Evolutionary conservation across 2,329 filamentous ascomycete species (phyloP).

Genomic region (Tolypocladium paradoxum): DNA sequence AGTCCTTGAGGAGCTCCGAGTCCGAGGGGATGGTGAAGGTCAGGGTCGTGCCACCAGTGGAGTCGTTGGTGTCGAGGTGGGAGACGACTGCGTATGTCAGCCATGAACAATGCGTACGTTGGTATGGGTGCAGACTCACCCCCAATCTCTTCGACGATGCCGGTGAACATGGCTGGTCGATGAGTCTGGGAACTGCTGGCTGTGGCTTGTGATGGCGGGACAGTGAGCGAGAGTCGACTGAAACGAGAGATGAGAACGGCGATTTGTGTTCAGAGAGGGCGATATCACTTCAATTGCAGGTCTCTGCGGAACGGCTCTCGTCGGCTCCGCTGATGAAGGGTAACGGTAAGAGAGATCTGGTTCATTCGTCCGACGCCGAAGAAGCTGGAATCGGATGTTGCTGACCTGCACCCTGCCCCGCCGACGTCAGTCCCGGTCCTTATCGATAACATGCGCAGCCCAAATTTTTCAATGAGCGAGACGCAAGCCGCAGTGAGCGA

Average conservation of each 20-base stretch:
- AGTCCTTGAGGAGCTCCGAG: slow-evolving; percentile 71
- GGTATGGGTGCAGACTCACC: slow-evolving; percentile 44
- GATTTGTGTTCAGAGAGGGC: background rate
- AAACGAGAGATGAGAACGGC: background rate
- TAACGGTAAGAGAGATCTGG: no score
- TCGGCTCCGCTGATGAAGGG: no score
- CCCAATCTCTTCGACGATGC: slow-evolving; percentile 85
- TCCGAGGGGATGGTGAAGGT: slow-evolving; percentile 62
- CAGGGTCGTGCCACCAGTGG: slow-evolving; percentile 78
- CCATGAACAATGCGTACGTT: background rate
- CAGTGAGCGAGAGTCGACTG: background rate
- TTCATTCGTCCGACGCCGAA: background rate
- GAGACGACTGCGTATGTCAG: slow-evolving; percentile 57
- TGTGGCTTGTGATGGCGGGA: background rate
- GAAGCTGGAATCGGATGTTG: background rate
- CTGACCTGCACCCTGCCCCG: background rate
- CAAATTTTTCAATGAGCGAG: slow-evolving; percentile 15
- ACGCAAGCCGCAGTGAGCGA: background rate
- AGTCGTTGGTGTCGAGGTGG: slow-evolving; percentile 68
- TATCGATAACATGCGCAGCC: slow-evolving; percentile 20
- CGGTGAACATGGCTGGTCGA: slow-evolving; percentile 69
- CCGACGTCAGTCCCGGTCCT: slow-evolving; percentile 5
- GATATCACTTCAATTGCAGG: background rate
- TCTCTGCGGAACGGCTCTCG: background rate
- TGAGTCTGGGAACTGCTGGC: slow-evolving; percentile 2